Conservation (phyloP, 352 stramenopile species). For the Globisporangium alternatum region DNA sequence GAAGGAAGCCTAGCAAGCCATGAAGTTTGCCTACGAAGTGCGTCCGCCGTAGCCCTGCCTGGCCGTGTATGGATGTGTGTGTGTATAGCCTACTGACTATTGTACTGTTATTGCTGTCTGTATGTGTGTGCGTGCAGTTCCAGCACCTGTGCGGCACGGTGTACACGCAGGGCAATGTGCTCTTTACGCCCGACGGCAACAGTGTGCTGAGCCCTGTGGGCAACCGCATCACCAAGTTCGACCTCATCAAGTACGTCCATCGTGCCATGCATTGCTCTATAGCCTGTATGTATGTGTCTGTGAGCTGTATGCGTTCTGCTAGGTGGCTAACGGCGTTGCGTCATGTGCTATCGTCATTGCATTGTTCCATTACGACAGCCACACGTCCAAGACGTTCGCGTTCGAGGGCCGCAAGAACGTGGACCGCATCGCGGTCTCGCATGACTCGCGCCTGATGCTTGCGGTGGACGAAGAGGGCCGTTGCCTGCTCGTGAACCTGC, state of each 20-base stretch:
- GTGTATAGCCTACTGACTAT: neutral
- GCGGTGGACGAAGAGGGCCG: slow-evolving; percentile 90
- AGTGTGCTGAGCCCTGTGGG: slow-evolving; percentile 90
- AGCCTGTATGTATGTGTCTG: neutral
- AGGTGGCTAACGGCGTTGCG: neutral
- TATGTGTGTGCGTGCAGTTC: slow-evolving; percentile 58
- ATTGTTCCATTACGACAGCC: slow-evolving; percentile 33
- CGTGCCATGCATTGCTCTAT: neutral
- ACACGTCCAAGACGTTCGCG: slow-evolving; percentile 86
- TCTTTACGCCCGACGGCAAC: slow-evolving; percentile 93
- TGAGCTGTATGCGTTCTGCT: neutral
- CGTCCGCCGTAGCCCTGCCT: neutral
- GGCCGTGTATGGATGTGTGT: neutral
- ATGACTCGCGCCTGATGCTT: slow-evolving; percentile 87
- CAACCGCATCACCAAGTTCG: slow-evolving; percentile 94
- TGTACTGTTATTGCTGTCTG: neutral
- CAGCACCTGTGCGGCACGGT: slow-evolving; percentile 92
- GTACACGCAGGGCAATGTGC: slow-evolving; percentile 92
- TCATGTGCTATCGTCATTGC: neutral
- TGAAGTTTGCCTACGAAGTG: slow-evolving; percentile 90
- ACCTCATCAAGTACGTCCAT: slow-evolving; percentile 87
- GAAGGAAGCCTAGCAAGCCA: slow-evolving; percentile 21
- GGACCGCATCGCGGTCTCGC: slow-evolving; percentile 78
- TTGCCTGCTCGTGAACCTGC: slow-evolving; percentile 89
- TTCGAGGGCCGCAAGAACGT: slow-evolving; percentile 93